Percentiles rank a stretch among this genome's conserved stretches.
Evolutionary conservation across 1,284 basidiomycete species (phyloP).

Genomic region (Ceratobasidium theobromae): DNA sequence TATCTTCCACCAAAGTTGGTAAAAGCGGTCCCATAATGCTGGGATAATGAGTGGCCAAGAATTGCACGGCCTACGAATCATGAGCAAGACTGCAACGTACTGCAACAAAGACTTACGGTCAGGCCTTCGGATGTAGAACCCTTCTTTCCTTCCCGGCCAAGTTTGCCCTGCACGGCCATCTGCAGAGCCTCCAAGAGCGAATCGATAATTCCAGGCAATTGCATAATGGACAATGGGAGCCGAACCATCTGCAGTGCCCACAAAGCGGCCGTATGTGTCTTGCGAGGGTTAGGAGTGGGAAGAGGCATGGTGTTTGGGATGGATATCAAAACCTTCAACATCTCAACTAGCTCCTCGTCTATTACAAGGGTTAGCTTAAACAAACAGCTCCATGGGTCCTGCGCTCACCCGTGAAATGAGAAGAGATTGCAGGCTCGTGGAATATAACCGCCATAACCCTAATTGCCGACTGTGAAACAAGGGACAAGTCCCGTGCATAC

Average conservation of each 20-base stretch:
- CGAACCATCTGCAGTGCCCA: constrained; percentile 69
- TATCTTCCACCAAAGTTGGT: constrained; percentile 19
- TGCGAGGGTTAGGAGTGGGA: constrained; percentile 77
- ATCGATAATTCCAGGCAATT: constrained; percentile 55
- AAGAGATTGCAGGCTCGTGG: constrained; percentile 57
- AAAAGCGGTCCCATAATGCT: constrained; percentile 22
- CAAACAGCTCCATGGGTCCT: constrained; percentile 37
- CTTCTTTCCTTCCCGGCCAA: constrained; percentile 83
- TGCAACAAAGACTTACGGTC: constrained; percentile 2
- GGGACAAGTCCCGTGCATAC: constrained; percentile 71
- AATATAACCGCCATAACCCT: constrained; percentile 62
- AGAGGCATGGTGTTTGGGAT: constrained; percentile 66
- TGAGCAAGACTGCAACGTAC: not conserved
- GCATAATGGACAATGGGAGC: constrained; percentile 56
- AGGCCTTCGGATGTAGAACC: constrained; percentile 72
- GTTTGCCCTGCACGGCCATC: constrained; percentile 75
- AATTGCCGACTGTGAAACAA: constrained; percentile 64
- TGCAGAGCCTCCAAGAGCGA: constrained; percentile 67
- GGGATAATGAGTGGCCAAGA: constrained; percentile 30
- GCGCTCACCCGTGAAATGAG: constrained; percentile 58
- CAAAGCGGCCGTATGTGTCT: constrained; percentile 73
- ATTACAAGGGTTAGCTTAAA: not conserved
- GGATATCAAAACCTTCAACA: constrained; percentile 63
- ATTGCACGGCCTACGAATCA: constrained; percentile 32
- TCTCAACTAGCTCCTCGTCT: constrained; percentile 60